Evolutionary conservation across 2,329 filamentous ascomycete species (phyloP).

Genomic region (Pseudocercospora pini-densiflorae): DNA sequence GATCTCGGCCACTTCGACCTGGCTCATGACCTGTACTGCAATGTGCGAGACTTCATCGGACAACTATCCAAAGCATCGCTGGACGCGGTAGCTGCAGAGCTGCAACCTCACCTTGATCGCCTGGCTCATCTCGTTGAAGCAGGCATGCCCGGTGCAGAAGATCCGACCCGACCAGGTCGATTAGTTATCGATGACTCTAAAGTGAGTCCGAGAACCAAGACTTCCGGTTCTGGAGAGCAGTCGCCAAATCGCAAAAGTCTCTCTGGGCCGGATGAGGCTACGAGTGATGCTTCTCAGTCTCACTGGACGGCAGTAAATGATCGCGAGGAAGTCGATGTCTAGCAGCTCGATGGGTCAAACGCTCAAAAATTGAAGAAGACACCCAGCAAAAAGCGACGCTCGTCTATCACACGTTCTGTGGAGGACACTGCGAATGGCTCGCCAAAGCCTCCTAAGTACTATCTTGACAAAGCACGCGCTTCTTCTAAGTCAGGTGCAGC

Average conservation of each 20-base stretch:
- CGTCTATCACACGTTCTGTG: neutral
- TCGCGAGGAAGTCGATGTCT: neutral
- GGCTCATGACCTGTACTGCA: slow-evolving; percentile 2
- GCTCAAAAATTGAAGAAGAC: neutral
- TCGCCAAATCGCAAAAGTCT: neutral
- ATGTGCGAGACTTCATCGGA: neutral
- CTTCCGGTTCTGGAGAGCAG: neutral
- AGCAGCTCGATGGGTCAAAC: neutral
- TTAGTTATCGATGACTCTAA: neutral
- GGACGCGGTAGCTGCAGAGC: neutral
- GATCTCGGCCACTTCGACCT: neutral
- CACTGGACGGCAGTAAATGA: neutral
- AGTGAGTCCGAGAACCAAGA: neutral
- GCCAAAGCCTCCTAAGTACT: neutral
- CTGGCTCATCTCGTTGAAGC: neutral
- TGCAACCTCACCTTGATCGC: neutral
- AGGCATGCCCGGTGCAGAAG: neutral
- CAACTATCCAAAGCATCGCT: neutral
- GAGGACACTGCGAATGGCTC: neutral
- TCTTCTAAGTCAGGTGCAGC: neutral
- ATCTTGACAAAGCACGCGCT: neutral
- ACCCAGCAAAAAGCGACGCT: neutral
- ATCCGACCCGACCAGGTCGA: neutral
- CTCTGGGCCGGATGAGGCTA: neutral
- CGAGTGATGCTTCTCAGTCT: neutral